phyloP scores from a whole-genome alignment of 345 rosid genomes.

The Stellera chamaejasme region DNA sequence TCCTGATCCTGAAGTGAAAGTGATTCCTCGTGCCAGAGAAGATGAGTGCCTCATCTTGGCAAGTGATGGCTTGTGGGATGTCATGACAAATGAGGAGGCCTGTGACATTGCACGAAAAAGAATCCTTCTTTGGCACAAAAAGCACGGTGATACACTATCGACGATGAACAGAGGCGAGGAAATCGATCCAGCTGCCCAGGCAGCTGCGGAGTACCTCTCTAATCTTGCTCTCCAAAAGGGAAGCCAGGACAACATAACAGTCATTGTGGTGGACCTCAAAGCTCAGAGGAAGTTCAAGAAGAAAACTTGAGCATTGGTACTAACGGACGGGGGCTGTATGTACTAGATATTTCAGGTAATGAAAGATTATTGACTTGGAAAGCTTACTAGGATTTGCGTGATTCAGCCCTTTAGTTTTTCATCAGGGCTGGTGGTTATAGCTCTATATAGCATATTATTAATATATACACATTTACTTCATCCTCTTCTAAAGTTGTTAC shows the following conservation, averaged over 20 bases:
- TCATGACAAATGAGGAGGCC: slow-evolving; percentile 57
- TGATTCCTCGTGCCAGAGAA: slow-evolving; percentile 46
- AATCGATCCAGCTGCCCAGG: slow-evolving; percentile 57
- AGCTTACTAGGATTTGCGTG: neutral
- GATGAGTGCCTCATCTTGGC: slow-evolving; percentile 76
- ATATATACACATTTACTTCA: neutral
- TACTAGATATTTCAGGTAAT: neutral
- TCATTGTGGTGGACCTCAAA: slow-evolving; percentile 64
- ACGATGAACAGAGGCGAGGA: slow-evolving; percentile 27
- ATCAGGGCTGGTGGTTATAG: slow-evolving; percentile 7
- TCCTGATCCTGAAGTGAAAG: slow-evolving; percentile 62
- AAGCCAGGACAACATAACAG: slow-evolving; percentile 78
- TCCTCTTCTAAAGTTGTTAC: neutral
- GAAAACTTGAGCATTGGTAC: slow-evolving; percentile 16
- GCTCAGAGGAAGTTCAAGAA: slow-evolving; percentile 52
- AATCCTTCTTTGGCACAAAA: slow-evolving; percentile 60
- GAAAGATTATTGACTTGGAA: neutral
- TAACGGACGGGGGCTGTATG: neutral
- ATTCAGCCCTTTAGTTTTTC: slow-evolving; percentile 12
- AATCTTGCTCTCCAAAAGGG: slow-evolving; percentile 66
- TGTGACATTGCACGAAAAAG: slow-evolving; percentile 54
- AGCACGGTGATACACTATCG: slow-evolving; percentile 27
- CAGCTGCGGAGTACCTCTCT: slow-evolving; percentile 62
- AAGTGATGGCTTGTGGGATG: slow-evolving; percentile 84
- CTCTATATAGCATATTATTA: neutral